phyloP scores from a whole-genome alignment of 139 green algal species.

The Marvania coccoides region DNA sequence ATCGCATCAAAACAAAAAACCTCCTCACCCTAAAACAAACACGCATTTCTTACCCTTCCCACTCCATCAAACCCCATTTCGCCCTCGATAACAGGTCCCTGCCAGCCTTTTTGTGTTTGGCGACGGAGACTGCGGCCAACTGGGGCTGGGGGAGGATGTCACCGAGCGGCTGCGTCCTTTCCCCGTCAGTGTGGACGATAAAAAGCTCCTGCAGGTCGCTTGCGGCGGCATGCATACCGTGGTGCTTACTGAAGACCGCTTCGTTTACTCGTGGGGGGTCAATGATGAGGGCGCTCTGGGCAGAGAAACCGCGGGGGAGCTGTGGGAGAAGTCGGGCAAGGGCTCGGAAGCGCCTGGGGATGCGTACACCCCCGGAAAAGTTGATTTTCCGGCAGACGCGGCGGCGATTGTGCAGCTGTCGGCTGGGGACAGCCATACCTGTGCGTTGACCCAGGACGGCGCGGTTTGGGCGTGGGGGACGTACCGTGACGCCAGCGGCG shows the following conservation, averaged over 20 bases:
- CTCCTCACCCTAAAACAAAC: not conserved
- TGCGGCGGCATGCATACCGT: constrained; percentile 87
- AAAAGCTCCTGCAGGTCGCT: constrained; percentile 44
- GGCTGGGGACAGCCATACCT: constrained; percentile 73
- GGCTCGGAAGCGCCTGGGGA: constrained; percentile 21
- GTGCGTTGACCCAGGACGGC: constrained; percentile 57
- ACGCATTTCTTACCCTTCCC: not conserved
- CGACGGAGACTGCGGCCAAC: constrained; percentile 56
- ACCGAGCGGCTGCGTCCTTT: constrained; percentile 34
- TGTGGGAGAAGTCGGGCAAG: constrained; percentile 34
- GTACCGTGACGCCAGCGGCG: constrained; percentile 65
- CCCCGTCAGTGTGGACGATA: constrained; percentile 16
- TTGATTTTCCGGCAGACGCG: constrained; percentile 28
- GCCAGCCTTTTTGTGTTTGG: constrained; percentile 45
- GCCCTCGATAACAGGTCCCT: constrained; percentile 17
- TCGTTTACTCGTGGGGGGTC: constrained; percentile 74
- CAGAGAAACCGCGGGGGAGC: constrained; percentile 43
- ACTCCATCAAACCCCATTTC: not conserved
- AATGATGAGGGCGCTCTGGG: constrained; percentile 90
- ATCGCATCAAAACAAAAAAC: not conserved
- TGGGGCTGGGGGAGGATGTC: constrained; percentile 54
- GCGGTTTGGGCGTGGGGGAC: constrained; percentile 76
- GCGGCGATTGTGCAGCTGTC: constrained; percentile 54
- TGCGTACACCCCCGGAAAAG: constrained; percentile 32
- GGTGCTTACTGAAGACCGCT: constrained; percentile 46